Evolutionary conservation across 2,329 filamentous ascomycete genomes (phyloP).

Genomic region (Thyridium curvatum): DNA sequence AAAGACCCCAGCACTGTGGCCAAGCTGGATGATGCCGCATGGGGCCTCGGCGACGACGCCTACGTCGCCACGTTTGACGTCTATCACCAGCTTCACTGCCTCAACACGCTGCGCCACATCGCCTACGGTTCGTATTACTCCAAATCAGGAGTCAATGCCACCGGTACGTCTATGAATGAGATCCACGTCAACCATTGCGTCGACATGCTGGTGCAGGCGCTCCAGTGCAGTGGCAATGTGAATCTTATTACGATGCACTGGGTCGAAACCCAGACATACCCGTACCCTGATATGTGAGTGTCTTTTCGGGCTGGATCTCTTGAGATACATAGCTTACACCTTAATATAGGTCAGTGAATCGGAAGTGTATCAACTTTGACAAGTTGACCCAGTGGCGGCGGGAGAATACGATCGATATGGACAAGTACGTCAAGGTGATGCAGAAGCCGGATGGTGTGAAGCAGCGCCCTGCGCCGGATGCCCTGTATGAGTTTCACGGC

Average conservation of each 20-base stretch:
- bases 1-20: constrained; percentile 2
- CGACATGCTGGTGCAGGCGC: background rate
- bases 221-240: background rate
- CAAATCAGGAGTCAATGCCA: constrained; percentile 9
- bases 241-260: constrained; percentile 24
- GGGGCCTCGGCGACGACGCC: constrained; percentile 6
- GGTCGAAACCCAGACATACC: constrained; percentile 18
- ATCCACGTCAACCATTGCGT: constrained; percentile 1
- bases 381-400: constrained; percentile 12
- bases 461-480: constrained; percentile 6
- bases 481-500: constrained; percentile 5
- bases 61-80: background rate
- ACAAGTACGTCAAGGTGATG: constrained; percentile 13
- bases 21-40: constrained; percentile 4
- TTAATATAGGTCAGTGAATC: constrained; percentile 24
- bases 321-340: constrained; percentile 18
- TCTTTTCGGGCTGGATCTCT: too few species aligned
- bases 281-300: constrained; percentile 25
- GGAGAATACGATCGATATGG: constrained; percentile 13
- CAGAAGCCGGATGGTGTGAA: constrained; percentile 9
- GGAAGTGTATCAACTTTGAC: constrained; percentile 26
- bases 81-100: constrained; percentile 2
- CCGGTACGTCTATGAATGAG: constrained; percentile 18
- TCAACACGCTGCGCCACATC: background rate
- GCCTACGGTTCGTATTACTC: background rate